These are phyloP conservation scores for Flaveria sonorensis DNA, from an alignment of 129 eudicot species.

Conservation along the genomic window DNA sequence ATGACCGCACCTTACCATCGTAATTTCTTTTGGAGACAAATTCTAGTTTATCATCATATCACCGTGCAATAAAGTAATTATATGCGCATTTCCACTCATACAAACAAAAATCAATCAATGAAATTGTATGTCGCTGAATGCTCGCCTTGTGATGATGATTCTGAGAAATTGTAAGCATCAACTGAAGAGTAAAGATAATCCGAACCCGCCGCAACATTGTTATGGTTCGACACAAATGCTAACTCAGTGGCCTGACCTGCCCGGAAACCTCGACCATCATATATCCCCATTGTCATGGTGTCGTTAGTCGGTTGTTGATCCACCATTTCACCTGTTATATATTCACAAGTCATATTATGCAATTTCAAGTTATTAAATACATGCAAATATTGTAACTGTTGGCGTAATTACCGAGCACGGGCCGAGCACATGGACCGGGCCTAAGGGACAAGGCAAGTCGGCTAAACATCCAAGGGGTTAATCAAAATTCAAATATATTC, in stretches of 20 bases:
- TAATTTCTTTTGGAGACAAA: too few relatives aligned
- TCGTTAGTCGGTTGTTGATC: constrained; percentile 29
- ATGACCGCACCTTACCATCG: too few relatives aligned
- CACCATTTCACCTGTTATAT: constrained; percentile 34
- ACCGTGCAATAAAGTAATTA: background rate
- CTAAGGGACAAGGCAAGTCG: too few relatives aligned
- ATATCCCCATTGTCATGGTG: background rate
- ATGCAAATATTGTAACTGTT: background rate
- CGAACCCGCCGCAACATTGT: constrained; percentile 29
- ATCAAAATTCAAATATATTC: too few relatives aligned
- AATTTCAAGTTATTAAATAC: background rate
- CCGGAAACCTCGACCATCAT: constrained; percentile 26
- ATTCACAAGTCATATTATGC: background rate
- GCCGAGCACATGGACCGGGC: too few relatives aligned
- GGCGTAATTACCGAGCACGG: too few relatives aligned
- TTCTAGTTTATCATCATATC: background rate
- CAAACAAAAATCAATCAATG: constrained; percentile 8
- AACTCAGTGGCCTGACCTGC: constrained; percentile 6
- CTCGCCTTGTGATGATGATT: constrained; percentile 48
- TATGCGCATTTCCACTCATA: constrained; percentile 14
- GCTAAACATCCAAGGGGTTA: too few relatives aligned
- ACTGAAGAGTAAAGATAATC: constrained; percentile 14
- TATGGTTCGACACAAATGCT: constrained; percentile 16
- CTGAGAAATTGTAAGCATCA: constrained; percentile 38
- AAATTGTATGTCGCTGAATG: constrained; percentile 27